A percentile compares a stretch with the other conserved stretches of the same genome.
phyloP scores from a whole-genome alignment of 768 basidiomycete species.

The Boletus rubroflammeus region DNA sequence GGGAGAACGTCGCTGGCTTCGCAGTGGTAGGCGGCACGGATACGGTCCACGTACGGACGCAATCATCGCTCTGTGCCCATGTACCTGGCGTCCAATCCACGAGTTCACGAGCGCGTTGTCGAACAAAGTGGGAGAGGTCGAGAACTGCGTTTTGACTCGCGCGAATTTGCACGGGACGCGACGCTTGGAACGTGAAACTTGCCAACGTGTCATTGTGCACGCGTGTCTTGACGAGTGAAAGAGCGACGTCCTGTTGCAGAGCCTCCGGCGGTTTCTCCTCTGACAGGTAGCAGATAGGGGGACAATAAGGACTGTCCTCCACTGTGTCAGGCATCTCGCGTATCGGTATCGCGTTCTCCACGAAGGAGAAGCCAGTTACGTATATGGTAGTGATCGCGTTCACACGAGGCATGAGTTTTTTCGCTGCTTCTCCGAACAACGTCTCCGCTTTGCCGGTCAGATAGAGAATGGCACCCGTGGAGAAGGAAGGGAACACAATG shows the following conservation, averaged over 20 bases:
- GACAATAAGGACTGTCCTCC: constrained; percentile 52
- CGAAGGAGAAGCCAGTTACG: constrained; percentile 50
- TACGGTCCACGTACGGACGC: constrained; percentile 63
- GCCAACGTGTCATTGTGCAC: constrained; percentile 38
- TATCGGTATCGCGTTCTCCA: constrained; percentile 52
- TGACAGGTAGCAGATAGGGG: constrained; percentile 49
- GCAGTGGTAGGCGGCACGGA: constrained; percentile 31
- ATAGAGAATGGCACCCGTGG: constrained; percentile 54
- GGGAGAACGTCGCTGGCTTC: constrained; percentile 28
- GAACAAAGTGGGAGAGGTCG: constrained; percentile 50
- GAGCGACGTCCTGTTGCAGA: constrained; percentile 32
- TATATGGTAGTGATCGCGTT: constrained; percentile 46
- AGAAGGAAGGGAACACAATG: constrained; percentile 53
- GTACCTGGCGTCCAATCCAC: constrained; percentile 43
- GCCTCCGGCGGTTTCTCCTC: constrained; percentile 38
- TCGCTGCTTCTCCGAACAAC: constrained; percentile 45
- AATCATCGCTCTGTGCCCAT: constrained; percentile 53
- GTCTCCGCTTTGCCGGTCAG: constrained; percentile 54
- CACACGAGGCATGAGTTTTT: constrained; percentile 45
- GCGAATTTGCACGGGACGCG: constrained; percentile 21
- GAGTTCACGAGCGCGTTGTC: constrained; percentile 45
- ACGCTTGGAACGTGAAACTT: constrained; percentile 50
- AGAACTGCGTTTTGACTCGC: constrained; percentile 54
- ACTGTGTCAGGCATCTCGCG: constrained; percentile 36
- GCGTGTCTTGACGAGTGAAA: constrained; percentile 19